Conservation (phyloP, 345 rosid genomes). For the Salix udensis region DNA sequence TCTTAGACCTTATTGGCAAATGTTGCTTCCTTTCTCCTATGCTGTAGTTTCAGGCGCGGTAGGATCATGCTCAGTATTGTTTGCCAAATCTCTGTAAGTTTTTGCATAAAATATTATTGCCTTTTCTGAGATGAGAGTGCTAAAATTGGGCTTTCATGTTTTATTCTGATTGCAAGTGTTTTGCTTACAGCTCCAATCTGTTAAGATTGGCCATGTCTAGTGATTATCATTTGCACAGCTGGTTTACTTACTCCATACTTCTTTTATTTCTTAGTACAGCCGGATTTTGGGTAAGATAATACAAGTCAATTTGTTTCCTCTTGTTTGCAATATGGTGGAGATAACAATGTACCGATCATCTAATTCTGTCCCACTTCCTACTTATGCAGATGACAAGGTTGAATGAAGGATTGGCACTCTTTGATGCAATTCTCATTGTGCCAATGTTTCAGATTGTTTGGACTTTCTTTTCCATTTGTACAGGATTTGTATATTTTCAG, state of each 20-base stretch:
- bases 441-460: conserved; percentile 99
- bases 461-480: conserved; percentile 98
- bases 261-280: conserved; percentile 95
- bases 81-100: conserved; percentile 97
- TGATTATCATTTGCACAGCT: conserved; percentile 81
- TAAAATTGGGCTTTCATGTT: conserved; percentile 7
- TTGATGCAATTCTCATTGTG: conserved; percentile 94
- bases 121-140: background rate
- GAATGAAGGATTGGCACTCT: conserved; percentile 87
- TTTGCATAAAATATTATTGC: background rate
- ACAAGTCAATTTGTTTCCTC: conserved; percentile 9
- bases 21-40: conserved; percentile 91
- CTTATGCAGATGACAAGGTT: conserved; percentile 82
- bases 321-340: background rate
- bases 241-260: conserved; percentile 98
- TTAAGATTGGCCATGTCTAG: conserved; percentile 89
- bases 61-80: conserved; percentile 95
- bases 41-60: conserved; percentile 97
- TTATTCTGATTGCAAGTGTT: conserved; percentile 14
- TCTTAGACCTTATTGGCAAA: conserved; percentile 71
- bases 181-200: conserved; percentile 76
- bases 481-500: conserved; percentile 96
- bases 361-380: conserved; percentile 2
- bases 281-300: conserved; percentile 82
- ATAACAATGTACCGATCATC: conserved; percentile 11